Evolutionary conservation across 768 basidiomycete species (phyloP).

Genomic region (Naematelia encephala): DNA sequence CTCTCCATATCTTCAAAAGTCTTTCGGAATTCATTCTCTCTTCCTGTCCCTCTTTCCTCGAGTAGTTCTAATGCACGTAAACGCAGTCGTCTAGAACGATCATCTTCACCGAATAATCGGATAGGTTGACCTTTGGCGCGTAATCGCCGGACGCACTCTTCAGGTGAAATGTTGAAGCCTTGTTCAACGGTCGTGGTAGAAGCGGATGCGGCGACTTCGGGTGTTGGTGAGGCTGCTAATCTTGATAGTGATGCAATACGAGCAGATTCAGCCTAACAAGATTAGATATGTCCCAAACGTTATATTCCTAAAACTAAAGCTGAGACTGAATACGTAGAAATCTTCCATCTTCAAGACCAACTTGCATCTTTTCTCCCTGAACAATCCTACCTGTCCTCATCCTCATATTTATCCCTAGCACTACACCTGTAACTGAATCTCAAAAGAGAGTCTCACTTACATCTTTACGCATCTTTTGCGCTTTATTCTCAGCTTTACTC

Average conservation of each 20-base stretch:
- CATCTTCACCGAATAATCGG: constrained; percentile 87
- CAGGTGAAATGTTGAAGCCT: constrained; percentile 82
- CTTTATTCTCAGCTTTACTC: constrained; percentile 42
- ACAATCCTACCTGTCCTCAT: no score
- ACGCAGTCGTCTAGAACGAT: constrained; percentile 86
- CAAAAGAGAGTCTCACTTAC: constrained; percentile 7
- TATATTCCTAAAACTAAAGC: no score
- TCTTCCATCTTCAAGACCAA: no score
- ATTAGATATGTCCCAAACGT: neutral
- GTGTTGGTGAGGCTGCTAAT: constrained; percentile 30
- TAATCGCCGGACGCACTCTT: constrained; percentile 84
- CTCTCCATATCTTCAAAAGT: constrained; percentile 57
- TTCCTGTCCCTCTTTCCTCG: constrained; percentile 63
- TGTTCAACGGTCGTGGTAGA: constrained; percentile 17
- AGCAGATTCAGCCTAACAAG: constrained; percentile 19
- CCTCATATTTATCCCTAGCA: no score
- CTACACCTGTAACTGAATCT: no score
- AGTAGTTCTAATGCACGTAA: constrained; percentile 91
- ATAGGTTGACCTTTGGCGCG: constrained; percentile 91
- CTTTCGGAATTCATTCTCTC: constrained; percentile 76
- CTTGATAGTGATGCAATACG: constrained; percentile 20
- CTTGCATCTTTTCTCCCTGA: no score
- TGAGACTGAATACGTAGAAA: no score
- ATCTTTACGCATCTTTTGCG: constrained; percentile 32
- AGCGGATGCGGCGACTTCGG: constrained; percentile 42